Evolutionary conservation across 2,329 filamentous ascomycete species (phyloP), one percentile per base, ranked within the genome.

Genomic region (Cladosporium colombiae): DNA sequence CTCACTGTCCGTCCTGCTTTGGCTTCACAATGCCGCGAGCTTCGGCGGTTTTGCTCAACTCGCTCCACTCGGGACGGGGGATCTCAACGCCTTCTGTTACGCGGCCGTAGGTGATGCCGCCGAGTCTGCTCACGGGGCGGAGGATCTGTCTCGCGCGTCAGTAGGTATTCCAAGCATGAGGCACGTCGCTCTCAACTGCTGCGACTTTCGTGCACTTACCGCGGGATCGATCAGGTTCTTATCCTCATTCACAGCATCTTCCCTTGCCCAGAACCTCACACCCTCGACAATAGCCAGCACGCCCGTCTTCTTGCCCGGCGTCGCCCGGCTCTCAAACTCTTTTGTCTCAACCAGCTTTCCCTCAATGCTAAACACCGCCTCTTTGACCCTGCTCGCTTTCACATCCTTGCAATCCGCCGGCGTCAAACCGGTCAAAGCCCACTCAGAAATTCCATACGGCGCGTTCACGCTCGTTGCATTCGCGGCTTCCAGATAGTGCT

Each of bases 401-500:
- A 96, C 92, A 5, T 86, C 83, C 62, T 84, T 81, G 65, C 86
- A 89, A 29, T 85, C 80, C 0, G 84, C 88, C 0, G 91, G 89
- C 6, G 90, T 91, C 69, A 97, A 81, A 0, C 93, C 93, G 33
- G 86, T 87, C 29, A 95, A 80, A 1, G 85, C 84, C 92, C 93
- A 97, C 78, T 97, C 93, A 0, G 87, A 90, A 0, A 86, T 80
- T 0, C 90, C 91, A 68, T 88, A 88, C 0, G 93, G 93, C 0
- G 91, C 86, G 77, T 97, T 91, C 72, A 96, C 87, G 57, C 85
- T 85, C 3, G 89, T 86, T n/a, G 88, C 83, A 78, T 97, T 97
- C 57, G 93, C 93, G 0, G 93, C 93, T 81, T 97, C 93, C 74
- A 95, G 74, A 75, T 89, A 96, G 75, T 89, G 86, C 80, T 97